These are phyloP conservation scores for Mucor plumbeus DNA, from an alignment of 371 early-diverging fungal species.

Conservation along the genomic window DNA sequence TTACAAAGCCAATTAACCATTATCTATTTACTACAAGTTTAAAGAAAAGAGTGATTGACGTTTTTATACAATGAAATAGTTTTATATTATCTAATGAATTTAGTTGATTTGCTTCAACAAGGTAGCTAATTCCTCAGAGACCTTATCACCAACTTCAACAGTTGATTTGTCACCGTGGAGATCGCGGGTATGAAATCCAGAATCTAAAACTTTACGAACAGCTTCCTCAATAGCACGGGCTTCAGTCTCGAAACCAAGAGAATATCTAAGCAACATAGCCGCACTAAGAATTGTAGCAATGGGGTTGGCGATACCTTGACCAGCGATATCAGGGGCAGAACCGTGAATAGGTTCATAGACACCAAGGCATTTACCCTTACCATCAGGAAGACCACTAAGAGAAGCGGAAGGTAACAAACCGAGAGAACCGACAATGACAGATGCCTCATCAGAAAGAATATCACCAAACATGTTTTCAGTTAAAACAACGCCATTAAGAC, in stretches of 20 bases:
- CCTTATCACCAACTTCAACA: conserved; percentile 87
- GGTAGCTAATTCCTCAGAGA: conserved; percentile 74
- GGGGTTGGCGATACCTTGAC: conserved; percentile 94
- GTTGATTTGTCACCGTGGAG: conserved; percentile 87
- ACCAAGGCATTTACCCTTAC: conserved; percentile 76
- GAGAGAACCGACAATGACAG: conserved; percentile 90
- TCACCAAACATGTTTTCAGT: conserved; percentile 99
- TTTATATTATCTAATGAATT: background rate
- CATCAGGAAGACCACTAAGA: conserved; percentile 83
- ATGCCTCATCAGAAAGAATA: conserved; percentile 94
- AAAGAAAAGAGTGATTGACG: background rate
- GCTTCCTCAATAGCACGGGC: conserved; percentile 91
- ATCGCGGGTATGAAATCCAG: conserved; percentile 87
- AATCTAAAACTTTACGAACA: conserved; percentile 90
- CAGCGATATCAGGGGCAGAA: conserved; percentile 98
- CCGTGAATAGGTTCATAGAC: conserved; percentile 98
- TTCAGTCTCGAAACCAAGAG: conserved; percentile 85
- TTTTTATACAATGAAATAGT: conserved; percentile 9
- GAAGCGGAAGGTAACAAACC: conserved; percentile 94
- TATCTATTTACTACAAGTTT: background rate
- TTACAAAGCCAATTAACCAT: too few relatives aligned
- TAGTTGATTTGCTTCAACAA: conserved; percentile 48
- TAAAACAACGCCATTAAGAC: conserved; percentile 92
- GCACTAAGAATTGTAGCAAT: conserved; percentile 95
- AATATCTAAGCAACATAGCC: conserved; percentile 94